Conservation (phyloP, 441 rosid species). For the Jatropha multifida region DNA sequence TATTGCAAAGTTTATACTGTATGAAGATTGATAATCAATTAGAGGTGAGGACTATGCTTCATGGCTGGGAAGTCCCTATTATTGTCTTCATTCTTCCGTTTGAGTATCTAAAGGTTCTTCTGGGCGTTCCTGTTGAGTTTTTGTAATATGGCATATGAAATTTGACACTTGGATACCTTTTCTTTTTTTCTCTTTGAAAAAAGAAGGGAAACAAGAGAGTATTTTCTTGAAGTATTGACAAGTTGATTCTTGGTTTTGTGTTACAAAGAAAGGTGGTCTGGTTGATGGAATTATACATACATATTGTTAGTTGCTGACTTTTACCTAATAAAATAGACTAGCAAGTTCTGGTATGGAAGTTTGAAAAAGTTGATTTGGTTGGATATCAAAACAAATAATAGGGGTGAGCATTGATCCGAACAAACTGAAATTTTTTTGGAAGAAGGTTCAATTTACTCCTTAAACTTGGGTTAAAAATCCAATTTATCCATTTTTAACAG, state of each 20-base stretch:
- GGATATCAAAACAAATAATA: too few relatives aligned
- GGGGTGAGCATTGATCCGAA: too few relatives aligned
- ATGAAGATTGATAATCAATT: conserved; percentile 42
- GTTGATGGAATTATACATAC: background rate
- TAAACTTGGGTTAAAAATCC: too few relatives aligned
- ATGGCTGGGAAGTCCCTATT: background rate
- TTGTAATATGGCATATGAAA: background rate
- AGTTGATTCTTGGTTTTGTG: background rate
- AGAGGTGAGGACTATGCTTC: background rate
- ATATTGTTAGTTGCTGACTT: background rate
- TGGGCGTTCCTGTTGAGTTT: background rate
- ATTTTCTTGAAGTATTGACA: background rate
- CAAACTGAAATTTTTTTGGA: too few relatives aligned
- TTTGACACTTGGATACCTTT: background rate
- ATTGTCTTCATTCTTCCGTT: background rate
- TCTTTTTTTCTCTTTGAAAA: too few relatives aligned
- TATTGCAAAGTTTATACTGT: conserved; percentile 55
- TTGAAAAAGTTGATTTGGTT: too few relatives aligned
- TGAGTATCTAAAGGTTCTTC: background rate
- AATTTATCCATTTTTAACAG: too few relatives aligned
- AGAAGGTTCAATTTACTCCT: too few relatives aligned
- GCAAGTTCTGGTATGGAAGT: background rate
- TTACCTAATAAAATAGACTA: background rate
- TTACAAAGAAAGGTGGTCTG: background rate
- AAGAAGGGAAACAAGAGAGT: background rate